Conservation (phyloP, 1,284 basidiomycete genomes). For the Chalciporus piperatoides region DNA sequence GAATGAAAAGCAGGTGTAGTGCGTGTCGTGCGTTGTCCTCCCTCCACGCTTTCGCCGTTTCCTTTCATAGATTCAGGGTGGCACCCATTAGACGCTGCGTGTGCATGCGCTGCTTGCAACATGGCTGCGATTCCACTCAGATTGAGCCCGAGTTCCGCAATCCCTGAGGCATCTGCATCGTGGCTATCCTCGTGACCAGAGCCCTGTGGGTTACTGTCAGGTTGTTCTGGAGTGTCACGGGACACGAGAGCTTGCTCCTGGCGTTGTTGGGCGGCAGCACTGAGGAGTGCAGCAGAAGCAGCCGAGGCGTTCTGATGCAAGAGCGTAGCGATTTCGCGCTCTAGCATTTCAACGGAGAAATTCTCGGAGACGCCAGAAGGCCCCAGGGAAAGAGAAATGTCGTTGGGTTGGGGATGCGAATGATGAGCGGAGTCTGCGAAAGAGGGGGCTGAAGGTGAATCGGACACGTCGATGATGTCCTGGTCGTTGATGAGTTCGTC, state of each 20-base stretch:
- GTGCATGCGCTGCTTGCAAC: constrained; percentile 68
- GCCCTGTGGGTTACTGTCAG: constrained; percentile 9
- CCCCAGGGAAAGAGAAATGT: constrained; percentile 25
- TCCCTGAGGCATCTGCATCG: constrained; percentile 23
- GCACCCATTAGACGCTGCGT: constrained; percentile 49
- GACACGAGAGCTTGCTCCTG: constrained; percentile 39
- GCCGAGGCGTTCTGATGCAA: constrained; percentile 67
- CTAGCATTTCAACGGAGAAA: constrained; percentile 65
- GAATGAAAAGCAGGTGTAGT: constrained; percentile 73
- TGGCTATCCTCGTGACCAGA: constrained; percentile 12
- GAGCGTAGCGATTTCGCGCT: constrained; percentile 67
- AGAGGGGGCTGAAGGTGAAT: constrained; percentile 30
- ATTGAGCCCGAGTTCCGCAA: constrained; percentile 43
- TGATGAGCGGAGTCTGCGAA: constrained; percentile 23
- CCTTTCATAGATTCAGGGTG: constrained; percentile 44
- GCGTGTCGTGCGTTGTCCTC: constrained; percentile 55
- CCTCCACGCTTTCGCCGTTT: constrained; percentile 40
- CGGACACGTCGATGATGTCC: constrained; percentile 26
- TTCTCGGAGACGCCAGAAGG: constrained; percentile 33
- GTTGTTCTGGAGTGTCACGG: constrained; percentile 15
- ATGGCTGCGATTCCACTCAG: constrained; percentile 65
- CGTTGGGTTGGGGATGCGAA: constrained; percentile 20
- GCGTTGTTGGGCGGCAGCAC: constrained; percentile 58
- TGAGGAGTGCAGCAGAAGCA: constrained; percentile 55
- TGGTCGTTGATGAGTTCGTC: constrained; percentile 37